A percentile compares a stretch with the other conserved stretches of the same genome.
phyloP scores from a whole-genome alignment of 495 filamentous ascomycete species.

The Neurospora intermedia region DNA sequence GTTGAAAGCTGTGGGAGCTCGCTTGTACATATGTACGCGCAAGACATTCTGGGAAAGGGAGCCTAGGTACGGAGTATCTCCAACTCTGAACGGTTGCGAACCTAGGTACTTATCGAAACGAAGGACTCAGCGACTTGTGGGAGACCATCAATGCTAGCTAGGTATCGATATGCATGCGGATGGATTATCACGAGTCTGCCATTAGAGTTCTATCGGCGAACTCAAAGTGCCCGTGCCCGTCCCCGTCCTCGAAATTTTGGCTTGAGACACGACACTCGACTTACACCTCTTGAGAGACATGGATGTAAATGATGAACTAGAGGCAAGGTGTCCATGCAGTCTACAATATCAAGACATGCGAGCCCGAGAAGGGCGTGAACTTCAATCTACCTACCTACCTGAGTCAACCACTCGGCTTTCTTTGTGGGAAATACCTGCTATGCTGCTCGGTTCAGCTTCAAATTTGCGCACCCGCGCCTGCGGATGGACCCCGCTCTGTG shows the following conservation, averaged over 20 bases:
- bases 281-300: too few relatives aligned
- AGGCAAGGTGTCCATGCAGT: not conserved
- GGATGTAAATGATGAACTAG: not conserved
- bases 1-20: not conserved
- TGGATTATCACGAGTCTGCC: too few relatives aligned
- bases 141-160: not conserved
- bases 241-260: not conserved
- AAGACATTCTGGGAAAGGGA: not conserved
- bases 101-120: not conserved
- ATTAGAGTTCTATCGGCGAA: not conserved
- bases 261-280: too few relatives aligned
- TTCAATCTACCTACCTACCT: not conserved
- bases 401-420: not conserved
- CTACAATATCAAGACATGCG: not conserved
- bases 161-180: too few relatives aligned
- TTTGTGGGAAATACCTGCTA: too few relatives aligned
- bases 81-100: not conserved
- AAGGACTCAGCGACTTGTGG: not conserved
- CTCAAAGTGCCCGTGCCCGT: not conserved
- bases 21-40: not conserved
- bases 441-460: not conserved
- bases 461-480: not conserved
- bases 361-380: not conserved
- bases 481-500: not conserved
- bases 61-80: not conserved